Evolutionary conservation across 2,329 filamentous ascomycete species (phyloP).

Genomic region (Fusarium avenaceum): DNA sequence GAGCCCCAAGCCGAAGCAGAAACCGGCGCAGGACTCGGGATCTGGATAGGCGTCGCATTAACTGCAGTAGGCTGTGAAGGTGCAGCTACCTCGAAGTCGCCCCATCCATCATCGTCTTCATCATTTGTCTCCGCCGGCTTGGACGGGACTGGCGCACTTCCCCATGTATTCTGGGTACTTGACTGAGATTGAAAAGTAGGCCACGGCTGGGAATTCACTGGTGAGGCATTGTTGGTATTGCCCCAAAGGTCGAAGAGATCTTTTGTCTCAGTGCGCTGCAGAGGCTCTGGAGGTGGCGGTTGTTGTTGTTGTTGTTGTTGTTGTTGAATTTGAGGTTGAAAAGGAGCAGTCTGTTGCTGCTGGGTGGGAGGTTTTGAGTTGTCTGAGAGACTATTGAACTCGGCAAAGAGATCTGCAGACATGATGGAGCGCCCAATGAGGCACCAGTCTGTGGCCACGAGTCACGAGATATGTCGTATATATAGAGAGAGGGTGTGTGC

Average conservation of each 20-base stretch:
- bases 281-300: conserved; percentile 21
- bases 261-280: conserved; percentile 41
- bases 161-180: conserved; percentile 38
- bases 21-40: conserved; percentile 10
- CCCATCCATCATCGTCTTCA: conserved; percentile 75
- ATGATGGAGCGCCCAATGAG: conserved; percentile 55
- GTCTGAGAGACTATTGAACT: conserved; percentile 67
- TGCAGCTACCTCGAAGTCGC: conserved; percentile 74
- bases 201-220: conserved; percentile 50
- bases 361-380: conserved; percentile 50
- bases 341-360: conserved; percentile 22
- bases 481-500: not conserved
- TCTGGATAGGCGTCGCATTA: conserved; percentile 33
- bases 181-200: conserved; percentile 49
- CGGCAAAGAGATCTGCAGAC: conserved; percentile 76
- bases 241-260: conserved; percentile 48
- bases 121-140: conserved; percentile 47
- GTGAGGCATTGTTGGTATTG: conserved; percentile 30
- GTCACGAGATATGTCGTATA: conserved; percentile 20
- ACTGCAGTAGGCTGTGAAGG: conserved; percentile 38
- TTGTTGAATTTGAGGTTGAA: conserved; percentile 31
- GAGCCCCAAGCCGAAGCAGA: conserved; percentile 36
- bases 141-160: conserved; percentile 26
- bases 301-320: conserved; percentile 20
- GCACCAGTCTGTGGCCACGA: conserved; percentile 29